Percentiles rank a stretch among this genome's conserved stretches.
Evolutionary conservation across 1,139 yeast species (phyloP).

Genomic region (Geotrichum phurueaensis): DNA sequence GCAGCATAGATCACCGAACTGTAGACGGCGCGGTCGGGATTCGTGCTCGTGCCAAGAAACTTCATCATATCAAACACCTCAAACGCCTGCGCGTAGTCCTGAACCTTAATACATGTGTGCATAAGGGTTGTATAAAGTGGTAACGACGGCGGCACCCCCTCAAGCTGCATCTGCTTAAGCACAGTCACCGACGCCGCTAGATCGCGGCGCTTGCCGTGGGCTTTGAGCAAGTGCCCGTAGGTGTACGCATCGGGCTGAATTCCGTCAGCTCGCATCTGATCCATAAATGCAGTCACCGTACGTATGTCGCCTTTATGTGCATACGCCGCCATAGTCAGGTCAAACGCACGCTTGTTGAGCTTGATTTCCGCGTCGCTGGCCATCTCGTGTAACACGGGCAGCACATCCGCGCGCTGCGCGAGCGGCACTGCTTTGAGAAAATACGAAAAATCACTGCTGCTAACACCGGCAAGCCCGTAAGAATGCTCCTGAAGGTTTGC

Average conservation of each 20-base stretch:
- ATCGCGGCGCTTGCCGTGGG: slow-evolving; percentile 36
- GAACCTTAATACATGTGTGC: slow-evolving; percentile 55
- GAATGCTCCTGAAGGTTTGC: slow-evolving; percentile 19
- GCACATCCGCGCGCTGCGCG: slow-evolving; percentile 22
- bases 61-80: slow-evolving; percentile 81
- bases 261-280: slow-evolving; percentile 33
- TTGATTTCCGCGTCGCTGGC: slow-evolving; percentile 24
- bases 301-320: slow-evolving; percentile 31
- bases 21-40: slow-evolving; percentile 65
- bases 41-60: slow-evolving; percentile 56
- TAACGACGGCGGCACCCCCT: slow-evolving; percentile 51
- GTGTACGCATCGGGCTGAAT: slow-evolving; percentile 39
- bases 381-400: slow-evolving; percentile 29
- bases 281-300: slow-evolving; percentile 34
- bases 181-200: slow-evolving; percentile 28
- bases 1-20: slow-evolving; percentile 65
- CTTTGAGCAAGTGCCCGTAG: slow-evolving; percentile 44
- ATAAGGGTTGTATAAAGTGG: slow-evolving; percentile 57
- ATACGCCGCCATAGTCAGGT: slow-evolving; percentile 34
- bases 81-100: slow-evolving; percentile 54
- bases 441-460: slow-evolving; percentile 25
- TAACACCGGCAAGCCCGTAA: slow-evolving; percentile 22
- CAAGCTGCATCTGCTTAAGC: slow-evolving; percentile 46
- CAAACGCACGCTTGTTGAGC: slow-evolving; percentile 27
- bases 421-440: slow-evolving; percentile 30